Evolutionary conservation across 306 rosid genomes (phyloP), one percentile per base, ranked within the genome.

Genomic region (Ammopiptanthus mongolicus): DNA sequence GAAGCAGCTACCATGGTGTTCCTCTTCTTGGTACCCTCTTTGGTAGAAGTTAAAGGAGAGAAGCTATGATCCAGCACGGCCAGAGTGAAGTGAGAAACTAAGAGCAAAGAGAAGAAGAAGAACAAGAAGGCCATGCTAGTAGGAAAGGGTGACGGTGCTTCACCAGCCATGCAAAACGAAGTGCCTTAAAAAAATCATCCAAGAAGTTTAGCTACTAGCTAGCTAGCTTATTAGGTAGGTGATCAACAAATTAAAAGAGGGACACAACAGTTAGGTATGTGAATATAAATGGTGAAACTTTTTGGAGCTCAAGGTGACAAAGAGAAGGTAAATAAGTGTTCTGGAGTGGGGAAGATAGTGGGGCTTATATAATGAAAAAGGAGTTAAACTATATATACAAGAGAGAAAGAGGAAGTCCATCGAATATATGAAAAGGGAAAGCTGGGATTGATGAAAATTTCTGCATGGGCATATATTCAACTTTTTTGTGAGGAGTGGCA

Each of bases 131-230:
- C 48, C 34, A 73, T 67, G 74, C 48, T 80, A 37, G 78, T 66
- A 73, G 59, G 69, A 39, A 78, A 79, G 65, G 80, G 61, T 71
- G 73, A 69, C 29, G 52, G 10, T 74, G 78, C 74, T 70, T 76
- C 70, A 85, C 73, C 53, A 79, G 92, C 96, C 93, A 91, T 91
- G 86, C 87, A 85, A 76, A 36, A 75, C 53, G 4, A 73, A 69
- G 57, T 51, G 14, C 33, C 66, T 19, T 61, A 52, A 58, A 39
- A 65, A 70, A 62, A 81, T 65, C 84, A 70, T 83, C 56, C 80
- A 82, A 74, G 70, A 42, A 55, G 37, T 10, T 3, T 41, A 9
- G 14, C 14, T 41, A 11, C 14, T 59, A 0, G n/a, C n/a, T 68
- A 41, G 59, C 18, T 31, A 42, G 51, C 34, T 67, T 23, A 51